phyloP scores from a whole-genome alignment of 208 protist species.

The Trypanosoma avium region DNA sequence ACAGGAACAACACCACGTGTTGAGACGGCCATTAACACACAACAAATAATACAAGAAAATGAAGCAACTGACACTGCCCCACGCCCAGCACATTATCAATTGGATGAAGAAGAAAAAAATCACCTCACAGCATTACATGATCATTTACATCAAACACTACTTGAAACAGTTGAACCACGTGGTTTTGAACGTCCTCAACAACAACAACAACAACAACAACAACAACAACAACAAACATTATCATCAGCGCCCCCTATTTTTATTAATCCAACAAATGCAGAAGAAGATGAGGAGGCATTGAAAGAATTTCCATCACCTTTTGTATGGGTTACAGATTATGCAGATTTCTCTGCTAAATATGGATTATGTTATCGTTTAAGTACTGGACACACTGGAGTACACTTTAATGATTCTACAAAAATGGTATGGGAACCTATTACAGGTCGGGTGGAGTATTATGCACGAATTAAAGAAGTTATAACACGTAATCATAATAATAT shows the following conservation, averaged over 20 bases:
- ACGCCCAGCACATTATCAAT: slow-evolving; percentile 1
- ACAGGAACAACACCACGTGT: neutral
- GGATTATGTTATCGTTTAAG: slow-evolving; percentile 96
- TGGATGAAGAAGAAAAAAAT: slow-evolving; percentile 46
- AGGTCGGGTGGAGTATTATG: slow-evolving; percentile 81
- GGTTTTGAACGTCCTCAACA: neutral
- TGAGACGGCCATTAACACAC: neutral
- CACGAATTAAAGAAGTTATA: slow-evolving; percentile 59
- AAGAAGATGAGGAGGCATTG: slow-evolving; percentile 15
- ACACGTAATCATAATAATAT: slow-evolving; percentile 15
- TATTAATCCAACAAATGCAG: neutral
- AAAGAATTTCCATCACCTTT: slow-evolving; percentile 28
- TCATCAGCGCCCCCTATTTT: too few species aligned
- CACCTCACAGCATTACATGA: slow-evolving; percentile 67
- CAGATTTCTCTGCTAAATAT: slow-evolving; percentile 98
- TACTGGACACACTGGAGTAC: slow-evolving; percentile 93
- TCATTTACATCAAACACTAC: slow-evolving; percentile 63
- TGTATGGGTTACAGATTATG: slow-evolving; percentile 91
- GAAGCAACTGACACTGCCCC: neutral
- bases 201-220: neutral
- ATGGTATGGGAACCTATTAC: slow-evolving; percentile 89
- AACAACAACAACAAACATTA: neutral
- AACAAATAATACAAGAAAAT: neutral
- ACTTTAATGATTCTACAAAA: slow-evolving; percentile 98
- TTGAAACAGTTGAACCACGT: neutral